These are phyloP conservation scores for Backusella australiensis DNA, from an alignment of 192 early-diverging fungal species.

Conservation along the genomic window DNA sequence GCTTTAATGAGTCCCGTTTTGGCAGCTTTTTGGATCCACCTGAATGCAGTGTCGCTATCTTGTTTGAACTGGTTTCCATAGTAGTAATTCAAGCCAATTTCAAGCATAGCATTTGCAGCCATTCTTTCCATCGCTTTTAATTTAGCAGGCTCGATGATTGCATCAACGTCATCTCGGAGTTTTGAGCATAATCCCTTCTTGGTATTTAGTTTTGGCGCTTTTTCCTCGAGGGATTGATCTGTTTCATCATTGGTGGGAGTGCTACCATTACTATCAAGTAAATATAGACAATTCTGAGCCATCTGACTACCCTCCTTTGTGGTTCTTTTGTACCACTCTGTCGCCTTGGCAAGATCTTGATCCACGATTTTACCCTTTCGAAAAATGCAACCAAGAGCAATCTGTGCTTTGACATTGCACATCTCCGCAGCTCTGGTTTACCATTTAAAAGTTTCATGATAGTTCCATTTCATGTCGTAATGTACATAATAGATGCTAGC, in stretches of 20 bases:
- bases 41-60: background rate
- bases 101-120: background rate
- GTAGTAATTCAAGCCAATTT: background rate
- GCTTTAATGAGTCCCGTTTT: background rate
- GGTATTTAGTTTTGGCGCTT: background rate
- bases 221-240: background rate
- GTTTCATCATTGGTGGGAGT: background rate
- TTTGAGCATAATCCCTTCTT: background rate
- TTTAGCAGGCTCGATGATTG: no score
- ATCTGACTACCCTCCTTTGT: no score
- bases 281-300: background rate
- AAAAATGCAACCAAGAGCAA: background rate
- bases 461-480: no score
- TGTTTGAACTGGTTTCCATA: background rate
- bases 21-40: background rate
- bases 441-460: no score
- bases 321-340: background rate
- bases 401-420: background rate
- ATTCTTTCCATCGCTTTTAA: no score
- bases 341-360: background rate
- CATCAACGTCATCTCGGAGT: background rate
- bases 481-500: no score
- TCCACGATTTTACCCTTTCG: background rate
- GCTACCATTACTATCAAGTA: background rate
- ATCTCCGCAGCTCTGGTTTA: background rate